Conservation (phyloP, 2,329 filamentous ascomycete genomes). For the Colletotrichum sansevieriae region DNA sequence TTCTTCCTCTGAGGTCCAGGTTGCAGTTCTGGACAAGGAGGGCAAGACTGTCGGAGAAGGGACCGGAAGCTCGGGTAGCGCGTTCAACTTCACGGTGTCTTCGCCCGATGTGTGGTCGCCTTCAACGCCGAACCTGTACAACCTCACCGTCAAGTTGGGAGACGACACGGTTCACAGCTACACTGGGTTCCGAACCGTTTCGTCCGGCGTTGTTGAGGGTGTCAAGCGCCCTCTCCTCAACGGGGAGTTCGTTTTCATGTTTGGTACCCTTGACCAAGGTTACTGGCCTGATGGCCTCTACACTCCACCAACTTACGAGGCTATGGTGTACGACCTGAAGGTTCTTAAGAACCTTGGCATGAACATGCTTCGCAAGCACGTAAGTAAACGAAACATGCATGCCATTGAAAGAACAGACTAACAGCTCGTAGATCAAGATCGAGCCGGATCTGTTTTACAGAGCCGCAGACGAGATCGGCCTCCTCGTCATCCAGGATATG, state of each 20-base stretch:
- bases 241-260: conserved; percentile 76
- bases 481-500: conserved; percentile 81
- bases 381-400: conserved; percentile 50
- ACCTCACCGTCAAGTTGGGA: conserved; percentile 67
- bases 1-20: conserved; percentile 50
- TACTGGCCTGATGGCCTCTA: conserved; percentile 80
- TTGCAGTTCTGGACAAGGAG: conserved; percentile 52
- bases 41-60: conserved; percentile 59
- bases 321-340: conserved; percentile 76
- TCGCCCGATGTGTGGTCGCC: conserved; percentile 75
- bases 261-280: conserved; percentile 78
- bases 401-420: background rate
- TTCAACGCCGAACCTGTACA: conserved; percentile 72
- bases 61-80: conserved; percentile 59
- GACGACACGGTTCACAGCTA: conserved; percentile 72
- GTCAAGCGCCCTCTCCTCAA: conserved; percentile 74
- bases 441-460: conserved; percentile 76
- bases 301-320: conserved; percentile 73
- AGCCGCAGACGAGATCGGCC: conserved; percentile 74
- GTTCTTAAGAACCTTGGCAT: conserved; percentile 75
- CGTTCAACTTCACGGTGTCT: conserved; percentile 68
- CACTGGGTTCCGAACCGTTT: conserved; percentile 76
- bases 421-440: conserved; percentile 68
- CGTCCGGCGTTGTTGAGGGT: conserved; percentile 67
- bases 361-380: conserved; percentile 80